Evolutionary conservation across 495 filamentous ascomycete species (phyloP).

Genomic region (Aspergillus ellipticus): DNA sequence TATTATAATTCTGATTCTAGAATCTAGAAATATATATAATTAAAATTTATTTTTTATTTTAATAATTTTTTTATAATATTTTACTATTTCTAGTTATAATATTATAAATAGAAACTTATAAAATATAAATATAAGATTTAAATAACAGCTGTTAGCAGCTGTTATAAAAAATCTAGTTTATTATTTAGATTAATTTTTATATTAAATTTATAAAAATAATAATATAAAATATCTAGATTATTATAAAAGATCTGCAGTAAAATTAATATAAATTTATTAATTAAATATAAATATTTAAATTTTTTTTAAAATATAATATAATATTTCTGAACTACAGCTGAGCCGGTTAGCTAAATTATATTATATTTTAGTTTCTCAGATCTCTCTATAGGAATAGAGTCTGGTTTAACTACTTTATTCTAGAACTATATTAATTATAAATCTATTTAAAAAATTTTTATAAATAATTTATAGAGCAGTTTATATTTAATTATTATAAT

Average conservation of each 20-base stretch:
- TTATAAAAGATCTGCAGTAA: constrained; percentile 29
- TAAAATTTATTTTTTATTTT: constrained; percentile 21
- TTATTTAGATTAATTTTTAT: constrained; percentile 22
- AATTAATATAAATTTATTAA: constrained; percentile 25
- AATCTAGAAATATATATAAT: constrained; percentile 18
- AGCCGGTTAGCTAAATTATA: constrained; percentile 10
- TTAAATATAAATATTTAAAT: constrained; percentile 27
- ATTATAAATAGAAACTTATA: constrained; percentile 21
- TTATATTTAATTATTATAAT: constrained; percentile 33
- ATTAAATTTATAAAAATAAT: constrained; percentile 31
- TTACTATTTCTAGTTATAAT: constrained; percentile 27
- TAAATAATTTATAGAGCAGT: constrained; percentile 33
- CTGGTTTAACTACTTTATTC: constrained; percentile 2
- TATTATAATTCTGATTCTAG: constrained; percentile 14
- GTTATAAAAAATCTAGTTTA: not conserved
- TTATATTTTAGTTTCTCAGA: constrained; percentile 24
- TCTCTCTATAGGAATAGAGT: constrained; percentile 14
- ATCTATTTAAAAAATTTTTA: constrained; percentile 26
- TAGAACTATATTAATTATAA: constrained; percentile 20
- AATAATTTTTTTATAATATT: constrained; percentile 16
- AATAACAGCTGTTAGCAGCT: constrained; percentile 16
- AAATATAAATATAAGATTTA: constrained; percentile 23
- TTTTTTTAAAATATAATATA: constrained; percentile 26
- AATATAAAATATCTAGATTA: constrained; percentile 35
- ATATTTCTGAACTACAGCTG: constrained; percentile 21